phyloP scores from a whole-genome alignment of 129 eudicot species.

The Escallonia rubra region DNA sequence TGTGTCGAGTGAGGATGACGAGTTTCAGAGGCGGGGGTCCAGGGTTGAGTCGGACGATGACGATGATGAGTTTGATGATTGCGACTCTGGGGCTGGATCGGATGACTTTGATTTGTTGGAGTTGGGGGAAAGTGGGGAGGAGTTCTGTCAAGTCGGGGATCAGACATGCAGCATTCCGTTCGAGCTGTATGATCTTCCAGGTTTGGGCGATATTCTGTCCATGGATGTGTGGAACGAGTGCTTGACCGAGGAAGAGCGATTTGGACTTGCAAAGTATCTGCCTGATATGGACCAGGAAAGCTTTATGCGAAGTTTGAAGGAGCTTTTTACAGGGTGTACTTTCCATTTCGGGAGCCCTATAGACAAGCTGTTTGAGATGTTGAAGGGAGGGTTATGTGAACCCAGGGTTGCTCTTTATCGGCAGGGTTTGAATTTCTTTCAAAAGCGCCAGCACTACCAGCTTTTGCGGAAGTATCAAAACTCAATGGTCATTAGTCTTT shows the following conservation, averaged over 20 bases:
- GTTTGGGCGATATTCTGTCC: slow-evolving; percentile 63
- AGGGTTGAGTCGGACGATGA: slow-evolving; percentile 48
- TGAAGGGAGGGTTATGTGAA: slow-evolving; percentile 92
- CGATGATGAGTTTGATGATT: slow-evolving; percentile 79
- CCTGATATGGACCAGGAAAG: slow-evolving; percentile 96
- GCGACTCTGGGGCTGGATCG: slow-evolving; percentile 96
- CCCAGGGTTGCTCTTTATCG: slow-evolving; percentile 91
- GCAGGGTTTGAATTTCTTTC: slow-evolving; percentile 69
- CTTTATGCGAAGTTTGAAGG: slow-evolving; percentile 77
- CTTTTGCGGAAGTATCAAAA: slow-evolving; percentile 70
- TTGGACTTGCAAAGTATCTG: slow-evolving; percentile 63
- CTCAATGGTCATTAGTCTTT: slow-evolving; percentile 55
- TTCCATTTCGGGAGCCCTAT: slow-evolving; percentile 87
- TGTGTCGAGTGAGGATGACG: slow-evolving; percentile 83
- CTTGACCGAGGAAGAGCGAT: slow-evolving; percentile 79
- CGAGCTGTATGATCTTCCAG: slow-evolving; percentile 81
- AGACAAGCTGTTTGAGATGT: slow-evolving; percentile 59
- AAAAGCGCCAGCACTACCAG: slow-evolving; percentile 68
- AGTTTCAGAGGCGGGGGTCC: slow-evolving; percentile 33
- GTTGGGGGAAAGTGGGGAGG: slow-evolving; percentile 84
- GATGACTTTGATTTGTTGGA: slow-evolving; percentile 94
- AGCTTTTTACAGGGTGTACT: slow-evolving; percentile 74
- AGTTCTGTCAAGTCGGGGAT: slow-evolving; percentile 85
- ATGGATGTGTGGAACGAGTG: slow-evolving; percentile 98
- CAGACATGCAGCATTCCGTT: slow-evolving; percentile 87